phyloP scores from a whole-genome alignment of 1,139 yeast species.

The Diutina siamensis region DNA sequence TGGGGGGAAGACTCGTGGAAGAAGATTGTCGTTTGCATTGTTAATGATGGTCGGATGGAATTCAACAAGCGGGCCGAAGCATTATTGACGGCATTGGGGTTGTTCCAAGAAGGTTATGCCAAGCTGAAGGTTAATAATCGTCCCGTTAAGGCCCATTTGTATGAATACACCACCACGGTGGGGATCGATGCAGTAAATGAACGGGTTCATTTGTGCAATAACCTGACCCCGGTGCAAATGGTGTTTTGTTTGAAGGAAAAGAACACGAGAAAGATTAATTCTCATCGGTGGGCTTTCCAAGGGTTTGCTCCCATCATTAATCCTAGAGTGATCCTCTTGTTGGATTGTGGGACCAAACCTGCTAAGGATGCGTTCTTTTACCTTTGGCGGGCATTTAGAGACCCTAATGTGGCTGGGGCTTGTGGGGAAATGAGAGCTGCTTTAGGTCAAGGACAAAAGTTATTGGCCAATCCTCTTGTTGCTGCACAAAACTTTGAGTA shows the following conservation, averaged over 20 bases:
- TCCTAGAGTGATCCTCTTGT: slow-evolving; percentile 59
- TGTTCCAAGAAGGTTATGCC: slow-evolving; percentile 75
- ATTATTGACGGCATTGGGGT: slow-evolving; percentile 60
- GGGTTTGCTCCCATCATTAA: slow-evolving; percentile 62
- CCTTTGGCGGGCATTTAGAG: slow-evolving; percentile 66
- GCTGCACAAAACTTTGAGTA: slow-evolving; percentile 83
- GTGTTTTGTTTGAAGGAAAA: slow-evolving; percentile 69
- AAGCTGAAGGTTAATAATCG: slow-evolving; percentile 64
- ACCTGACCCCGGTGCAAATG: slow-evolving; percentile 60
- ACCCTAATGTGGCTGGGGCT: slow-evolving; percentile 74
- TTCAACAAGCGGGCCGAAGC: slow-evolving; percentile 55
- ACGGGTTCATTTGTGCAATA: slow-evolving; percentile 42
- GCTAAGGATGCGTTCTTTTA: slow-evolving; percentile 61
- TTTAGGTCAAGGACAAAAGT: slow-evolving; percentile 43
- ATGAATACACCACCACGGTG: slow-evolving; percentile 71
- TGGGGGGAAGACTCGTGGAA: slow-evolving; percentile 85
- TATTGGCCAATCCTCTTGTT: slow-evolving; percentile 60
- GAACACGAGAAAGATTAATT: slow-evolving; percentile 65
- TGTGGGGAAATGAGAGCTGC: slow-evolving; percentile 76
- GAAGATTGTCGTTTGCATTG: slow-evolving; percentile 60
- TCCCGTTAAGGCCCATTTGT: slow-evolving; percentile 60
- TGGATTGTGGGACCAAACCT: slow-evolving; percentile 79
- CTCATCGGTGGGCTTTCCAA: slow-evolving; percentile 80
- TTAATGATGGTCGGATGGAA: slow-evolving; percentile 69
- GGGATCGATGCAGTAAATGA: slow-evolving; percentile 58